Conservation (phyloP, 2,329 filamentous ascomycete genomes). For the Curvularia spicifera region DNA sequence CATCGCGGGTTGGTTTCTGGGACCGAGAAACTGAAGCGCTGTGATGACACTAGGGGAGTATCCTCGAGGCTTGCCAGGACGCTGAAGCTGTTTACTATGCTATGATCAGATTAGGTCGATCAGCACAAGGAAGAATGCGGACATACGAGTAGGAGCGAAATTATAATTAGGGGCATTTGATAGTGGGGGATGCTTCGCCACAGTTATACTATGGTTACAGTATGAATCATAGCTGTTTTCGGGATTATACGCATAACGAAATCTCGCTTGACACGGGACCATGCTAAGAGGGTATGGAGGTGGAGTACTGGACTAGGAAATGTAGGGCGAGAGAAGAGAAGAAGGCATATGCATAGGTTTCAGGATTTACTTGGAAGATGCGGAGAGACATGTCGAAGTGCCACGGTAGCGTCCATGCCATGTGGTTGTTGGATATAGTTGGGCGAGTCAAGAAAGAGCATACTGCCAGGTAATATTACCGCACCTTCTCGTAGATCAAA, state of each 20-base stretch:
- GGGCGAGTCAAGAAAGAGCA: not conserved
- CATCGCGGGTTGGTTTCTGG: constrained; percentile 12
- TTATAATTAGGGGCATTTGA: constrained; percentile 26
- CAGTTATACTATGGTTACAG: not conserved
- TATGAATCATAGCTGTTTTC: constrained; percentile 6
- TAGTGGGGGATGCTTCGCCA: constrained; percentile 11
- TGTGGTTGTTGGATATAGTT: not conserved
- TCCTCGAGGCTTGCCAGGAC: constrained; percentile 33
- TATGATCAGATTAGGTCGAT: not conserved
- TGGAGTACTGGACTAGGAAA: constrained; percentile 18
- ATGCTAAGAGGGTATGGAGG: constrained; percentile 21
- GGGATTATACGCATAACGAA: constrained; percentile 7
- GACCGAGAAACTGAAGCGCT: constrained; percentile 26
- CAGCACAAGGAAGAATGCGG: not conserved
- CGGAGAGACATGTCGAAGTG: not conserved
- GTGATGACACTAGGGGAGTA: constrained; percentile 26
- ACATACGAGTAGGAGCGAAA: constrained; percentile 33
- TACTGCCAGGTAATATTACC: not conserved
- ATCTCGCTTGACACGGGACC: constrained; percentile 21
- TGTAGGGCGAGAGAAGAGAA: constrained; percentile 13
- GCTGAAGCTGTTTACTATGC: constrained; percentile 40
- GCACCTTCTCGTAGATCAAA: not conserved
- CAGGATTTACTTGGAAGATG: not conserved
- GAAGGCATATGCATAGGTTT: constrained; percentile 12
- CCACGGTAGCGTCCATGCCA: constrained; percentile 1